Evolutionary conservation across 768 basidiomycete genomes (phyloP).

Genomic region (Daedaleopsis sinensis): DNA sequence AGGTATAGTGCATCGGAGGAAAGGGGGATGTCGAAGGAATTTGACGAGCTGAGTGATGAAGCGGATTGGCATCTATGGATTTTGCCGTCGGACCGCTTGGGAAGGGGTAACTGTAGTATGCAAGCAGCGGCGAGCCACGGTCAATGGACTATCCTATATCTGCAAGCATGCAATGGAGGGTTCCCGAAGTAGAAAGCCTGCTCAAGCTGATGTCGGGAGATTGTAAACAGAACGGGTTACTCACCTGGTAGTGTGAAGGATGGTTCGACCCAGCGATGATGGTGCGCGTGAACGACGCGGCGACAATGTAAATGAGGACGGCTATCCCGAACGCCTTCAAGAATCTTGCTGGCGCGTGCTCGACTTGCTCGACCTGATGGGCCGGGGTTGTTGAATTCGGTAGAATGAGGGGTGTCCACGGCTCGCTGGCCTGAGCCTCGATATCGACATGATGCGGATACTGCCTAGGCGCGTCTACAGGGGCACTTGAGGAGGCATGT

Average conservation of each 20-base stretch:
- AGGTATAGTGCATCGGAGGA: conserved; percentile 21
- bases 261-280: conserved; percentile 1
- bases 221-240: background rate
- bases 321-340: conserved; percentile 25
- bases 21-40: conserved; percentile 18
- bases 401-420: background rate
- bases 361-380: conserved; percentile 4
- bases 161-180: background rate
- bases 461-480: background rate
- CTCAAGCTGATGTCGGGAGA: background rate
- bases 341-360: conserved; percentile 21
- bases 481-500: background rate
- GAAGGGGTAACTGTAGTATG: conserved; percentile 5
- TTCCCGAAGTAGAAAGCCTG: background rate
- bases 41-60: background rate
- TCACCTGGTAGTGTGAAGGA: background rate
- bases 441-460: conserved; percentile 1
- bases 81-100: conserved; percentile 19
- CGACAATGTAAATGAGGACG: conserved; percentile 17
- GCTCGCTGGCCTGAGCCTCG: conserved; percentile 1
- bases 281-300: conserved; percentile 15
- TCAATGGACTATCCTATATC: background rate
- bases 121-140: background rate
- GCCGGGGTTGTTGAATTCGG: background rate
- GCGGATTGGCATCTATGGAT: conserved; percentile 17